A percentile compares a stretch with the other conserved stretches of the same genome.
Evolutionary conservation across 805 yeast genomes (phyloP).

Genomic region (Kazachstania martiniae): DNA sequence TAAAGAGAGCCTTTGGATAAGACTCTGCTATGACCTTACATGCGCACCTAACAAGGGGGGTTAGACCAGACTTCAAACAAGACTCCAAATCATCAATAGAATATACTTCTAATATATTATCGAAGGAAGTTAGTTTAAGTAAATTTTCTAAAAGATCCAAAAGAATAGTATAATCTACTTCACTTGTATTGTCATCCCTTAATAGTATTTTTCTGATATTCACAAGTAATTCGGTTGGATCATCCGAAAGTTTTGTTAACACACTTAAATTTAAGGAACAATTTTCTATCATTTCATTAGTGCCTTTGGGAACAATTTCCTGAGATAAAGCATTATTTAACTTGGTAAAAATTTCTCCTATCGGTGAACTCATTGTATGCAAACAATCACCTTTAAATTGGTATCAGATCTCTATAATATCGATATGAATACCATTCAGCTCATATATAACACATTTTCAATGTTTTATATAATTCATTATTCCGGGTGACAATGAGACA

Average conservation of each 20-base stretch:
- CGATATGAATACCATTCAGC: too few relatives aligned
- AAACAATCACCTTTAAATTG: too few relatives aligned
- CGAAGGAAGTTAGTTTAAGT: slow-evolving; percentile 14
- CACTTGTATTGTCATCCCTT: slow-evolving; percentile 1
- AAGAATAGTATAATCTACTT: slow-evolving; percentile 15
- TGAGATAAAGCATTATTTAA: too few relatives aligned
- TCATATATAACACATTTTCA: too few relatives aligned
- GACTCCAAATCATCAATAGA: slow-evolving; percentile 13
- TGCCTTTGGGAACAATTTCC: too few relatives aligned
- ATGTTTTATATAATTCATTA: too few relatives aligned
- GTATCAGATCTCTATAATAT: too few relatives aligned
- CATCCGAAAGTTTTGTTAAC: slow-evolving; percentile 3
- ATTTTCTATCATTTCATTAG: slow-evolving; percentile 7
- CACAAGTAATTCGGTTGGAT: slow-evolving; percentile 10
- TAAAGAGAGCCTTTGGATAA: slow-evolving; percentile 19
- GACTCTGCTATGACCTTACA: slow-evolving; percentile 21
- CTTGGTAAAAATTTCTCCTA: too few relatives aligned
- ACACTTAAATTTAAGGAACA: slow-evolving; percentile 14
- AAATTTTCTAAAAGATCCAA: slow-evolving; percentile 14
- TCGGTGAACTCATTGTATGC: too few relatives aligned
- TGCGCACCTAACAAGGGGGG: slow-evolving; percentile 13
- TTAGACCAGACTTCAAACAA: slow-evolving; percentile 15
- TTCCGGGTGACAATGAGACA: too few relatives aligned
- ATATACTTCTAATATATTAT: slow-evolving; percentile 14
- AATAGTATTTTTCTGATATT: slow-evolving; percentile 12